Conservation (phyloP, 108 stramenopile genomes). For the Cyclotella atomus region DNA sequence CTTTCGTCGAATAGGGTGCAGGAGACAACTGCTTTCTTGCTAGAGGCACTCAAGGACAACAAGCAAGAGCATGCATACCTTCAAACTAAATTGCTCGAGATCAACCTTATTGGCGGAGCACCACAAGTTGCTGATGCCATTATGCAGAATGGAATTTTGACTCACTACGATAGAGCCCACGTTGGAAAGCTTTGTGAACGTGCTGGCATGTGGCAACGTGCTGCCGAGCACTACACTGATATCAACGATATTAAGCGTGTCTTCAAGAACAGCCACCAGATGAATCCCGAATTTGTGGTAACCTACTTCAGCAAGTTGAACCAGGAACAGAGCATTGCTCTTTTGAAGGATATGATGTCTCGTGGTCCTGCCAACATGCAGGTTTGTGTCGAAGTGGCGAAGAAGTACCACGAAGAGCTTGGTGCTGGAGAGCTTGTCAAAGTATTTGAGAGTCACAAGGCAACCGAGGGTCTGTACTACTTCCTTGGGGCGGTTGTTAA, state of each 20-base stretch:
- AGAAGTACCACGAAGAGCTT: constrained; percentile 98
- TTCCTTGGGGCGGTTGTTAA: constrained; percentile 97
- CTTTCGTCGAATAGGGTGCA: constrained; percentile 95
- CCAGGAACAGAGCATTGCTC: constrained; percentile 90
- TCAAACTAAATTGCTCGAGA: constrained; percentile 99
- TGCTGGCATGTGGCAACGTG: constrained; percentile 98
- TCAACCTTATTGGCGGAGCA: constrained; percentile 98
- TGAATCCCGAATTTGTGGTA: constrained; percentile 97
- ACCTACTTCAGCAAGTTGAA: constrained; percentile 96
- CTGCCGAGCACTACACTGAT: constrained; percentile 99
- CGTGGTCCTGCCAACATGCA: constrained; percentile 95
- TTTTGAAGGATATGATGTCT: constrained; percentile 96
- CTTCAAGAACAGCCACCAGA: constrained; percentile 95
- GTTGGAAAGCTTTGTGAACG: constrained; percentile 98
- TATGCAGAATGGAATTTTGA: constrained; percentile 97
- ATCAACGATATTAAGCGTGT: constrained; percentile 98
- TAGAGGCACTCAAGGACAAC: constrained; percentile 99
- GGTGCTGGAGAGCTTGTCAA: constrained; percentile 92
- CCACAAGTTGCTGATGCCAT: constrained; percentile 99
- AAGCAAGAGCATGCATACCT: constrained; percentile 98
- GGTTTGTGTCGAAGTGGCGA: constrained; percentile 96
- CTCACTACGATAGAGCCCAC: constrained; percentile 97
- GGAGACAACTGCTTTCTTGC: constrained; percentile 97
- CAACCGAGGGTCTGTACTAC: constrained; percentile 97
- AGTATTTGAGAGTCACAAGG: constrained; percentile 96